Evolutionary conservation across 148 eudicot species (phyloP), one percentile per base, ranked within the genome.

Genomic region (Cornus controversa): DNA sequence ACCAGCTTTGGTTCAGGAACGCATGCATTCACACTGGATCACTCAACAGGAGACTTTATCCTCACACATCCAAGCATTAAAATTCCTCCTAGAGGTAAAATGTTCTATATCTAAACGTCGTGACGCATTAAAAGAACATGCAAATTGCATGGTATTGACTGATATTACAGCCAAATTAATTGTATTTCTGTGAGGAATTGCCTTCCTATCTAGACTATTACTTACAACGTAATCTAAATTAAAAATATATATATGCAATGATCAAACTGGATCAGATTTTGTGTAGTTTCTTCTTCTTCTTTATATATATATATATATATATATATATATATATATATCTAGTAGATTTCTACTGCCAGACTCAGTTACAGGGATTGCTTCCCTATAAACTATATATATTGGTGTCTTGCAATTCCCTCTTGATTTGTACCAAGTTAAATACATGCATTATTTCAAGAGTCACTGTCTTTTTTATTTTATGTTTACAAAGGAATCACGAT

Each of bases 1-100:
- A 83, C 82, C 71, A 90, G 93, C 80, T 96, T 96, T 80, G 99
- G 99, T 54, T 87, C 90, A 20, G 98, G 99, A 72, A 88, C 93
- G 13, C 93, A 90, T 79, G 87, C 90, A 20, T 93, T 96, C 82
- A 93, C 97, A 14, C 74, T 96, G 77, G 97, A 93, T 79, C 95
- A 74, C 66, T 85, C 92, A 15, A 96, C 99, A 0, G 98, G 99
- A 75, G 98, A 96, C 64, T 96, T 93, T 84, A 74, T 93, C 74
- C 90, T 96, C 74, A 90, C 99, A 13, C 89, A 93, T 78, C 98
- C 95, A 23, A 84, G 83, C 71, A 80, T 93, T 60, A 86, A 88
- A 84, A 88, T 96, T 84, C 99, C 99, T 78, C 79, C 91, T 70
- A 88, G 95, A 89, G 99, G 99, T 91, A 84, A 67, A 22, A 28